Evolutionary conservation across 805 yeast species (phyloP).

Genomic region (Starmerella bombicola): DNA sequence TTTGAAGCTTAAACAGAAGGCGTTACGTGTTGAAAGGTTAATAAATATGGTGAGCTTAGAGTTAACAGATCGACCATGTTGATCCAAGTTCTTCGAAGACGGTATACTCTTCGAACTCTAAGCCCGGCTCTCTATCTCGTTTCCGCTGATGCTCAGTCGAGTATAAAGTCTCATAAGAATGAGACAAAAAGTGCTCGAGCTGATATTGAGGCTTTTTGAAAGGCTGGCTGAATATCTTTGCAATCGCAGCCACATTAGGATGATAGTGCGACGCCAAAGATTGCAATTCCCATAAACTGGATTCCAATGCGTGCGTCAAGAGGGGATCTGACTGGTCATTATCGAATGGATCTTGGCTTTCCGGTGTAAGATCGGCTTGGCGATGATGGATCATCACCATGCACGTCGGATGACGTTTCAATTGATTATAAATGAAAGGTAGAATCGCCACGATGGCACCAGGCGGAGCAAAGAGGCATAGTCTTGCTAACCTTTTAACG

Average conservation of each 20-base stretch:
- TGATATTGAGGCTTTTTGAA: slow-evolving; percentile 72
- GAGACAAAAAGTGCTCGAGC: slow-evolving; percentile 88
- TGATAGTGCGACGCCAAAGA: slow-evolving; percentile 75
- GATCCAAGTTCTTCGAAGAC: slow-evolving; percentile 8
- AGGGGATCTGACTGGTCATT: slow-evolving; percentile 58
- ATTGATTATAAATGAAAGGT: slow-evolving; percentile 81
- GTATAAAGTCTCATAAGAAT: slow-evolving; percentile 66
- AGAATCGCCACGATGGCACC: slow-evolving; percentile 75
- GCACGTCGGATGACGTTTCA: slow-evolving; percentile 88
- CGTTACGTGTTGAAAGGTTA: background rate
- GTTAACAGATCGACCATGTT: background rate
- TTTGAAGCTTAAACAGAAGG: background rate
- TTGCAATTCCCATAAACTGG: slow-evolving; percentile 88
- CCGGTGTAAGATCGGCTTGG: slow-evolving; percentile 1
- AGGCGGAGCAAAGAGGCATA: slow-evolving; percentile 69
- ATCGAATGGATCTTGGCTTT: slow-evolving; percentile 50
- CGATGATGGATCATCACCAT: slow-evolving; percentile 68
- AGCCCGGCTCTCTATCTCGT: slow-evolving; percentile 39
- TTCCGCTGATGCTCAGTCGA: slow-evolving; percentile 34
- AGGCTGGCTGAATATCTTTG: slow-evolving; percentile 78
- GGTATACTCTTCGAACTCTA: slow-evolving; percentile 40
- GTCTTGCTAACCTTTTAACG: slow-evolving; percentile 66
- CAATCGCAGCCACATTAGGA: slow-evolving; percentile 88
- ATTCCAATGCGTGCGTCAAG: slow-evolving; percentile 61
- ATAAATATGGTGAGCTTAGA: no score